A percentile compares a stretch with the other conserved stretches of the same genome.
Conservation (phyloP, 495 filamentous ascomycete species). For the Aspergillus conjunctus region DNA sequence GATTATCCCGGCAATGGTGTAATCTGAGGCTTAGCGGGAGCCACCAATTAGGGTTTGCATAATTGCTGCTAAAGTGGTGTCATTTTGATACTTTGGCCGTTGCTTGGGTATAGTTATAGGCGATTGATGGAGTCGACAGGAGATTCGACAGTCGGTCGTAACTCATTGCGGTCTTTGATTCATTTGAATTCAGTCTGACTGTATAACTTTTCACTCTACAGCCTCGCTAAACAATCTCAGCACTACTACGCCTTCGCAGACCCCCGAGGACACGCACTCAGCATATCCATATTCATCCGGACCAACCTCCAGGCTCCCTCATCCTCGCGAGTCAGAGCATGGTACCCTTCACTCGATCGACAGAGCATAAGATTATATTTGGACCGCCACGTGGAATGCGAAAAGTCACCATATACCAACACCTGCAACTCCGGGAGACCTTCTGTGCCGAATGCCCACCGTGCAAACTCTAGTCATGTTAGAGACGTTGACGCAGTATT, state of each 20-base stretch:
- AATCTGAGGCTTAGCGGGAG: not conserved
- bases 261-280: conserved; percentile 4
- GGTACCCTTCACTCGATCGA: conserved; percentile 2
- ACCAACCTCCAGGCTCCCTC: not conserved
- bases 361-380: conserved; percentile 9
- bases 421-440: conserved; percentile 13
- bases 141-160: too few species aligned
- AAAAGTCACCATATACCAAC: conserved; percentile 15
- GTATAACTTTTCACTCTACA: too few species aligned
- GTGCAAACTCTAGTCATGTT: conserved; percentile 1
- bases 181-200: too few species aligned
- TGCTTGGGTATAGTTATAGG: not conserved
- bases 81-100: not conserved
- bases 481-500: not conserved
- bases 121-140: too few species aligned
- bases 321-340: not conserved
- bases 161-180: too few species aligned
- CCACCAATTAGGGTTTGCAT: not conserved
- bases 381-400: not conserved
- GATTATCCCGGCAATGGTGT: not conserved
- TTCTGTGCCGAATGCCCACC: conserved; percentile 12
- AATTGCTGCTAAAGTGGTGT: conserved; percentile 2
- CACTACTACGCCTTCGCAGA: not conserved
- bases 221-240: too few species aligned
- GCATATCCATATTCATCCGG: conserved; percentile 9